Evolutionary conservation across 176 grass and related monocot species (phyloP).

Genomic region (Hsuehochloa calcarea): DNA sequence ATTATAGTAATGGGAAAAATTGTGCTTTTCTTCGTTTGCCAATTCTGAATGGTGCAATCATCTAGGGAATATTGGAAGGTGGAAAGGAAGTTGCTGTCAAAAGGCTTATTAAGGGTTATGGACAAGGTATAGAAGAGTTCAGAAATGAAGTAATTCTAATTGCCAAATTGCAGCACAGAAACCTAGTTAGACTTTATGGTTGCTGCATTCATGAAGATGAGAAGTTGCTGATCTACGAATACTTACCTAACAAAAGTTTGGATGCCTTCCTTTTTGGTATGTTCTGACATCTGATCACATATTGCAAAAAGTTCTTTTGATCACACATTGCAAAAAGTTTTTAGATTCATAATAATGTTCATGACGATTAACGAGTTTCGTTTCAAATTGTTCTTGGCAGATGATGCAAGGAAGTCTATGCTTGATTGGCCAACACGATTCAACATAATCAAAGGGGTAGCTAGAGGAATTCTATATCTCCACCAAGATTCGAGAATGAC

Average conservation of each 20-base stretch:
- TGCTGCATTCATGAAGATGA: slow-evolving; percentile 38
- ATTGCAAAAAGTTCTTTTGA: neutral
- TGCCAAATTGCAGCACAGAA: neutral
- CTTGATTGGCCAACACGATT: slow-evolving; percentile 41
- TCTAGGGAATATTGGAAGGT: slow-evolving; percentile 9
- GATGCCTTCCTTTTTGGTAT: slow-evolving; percentile 33
- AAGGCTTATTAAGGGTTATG: slow-evolving; percentile 28
- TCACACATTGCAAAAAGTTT: fast-evolving
- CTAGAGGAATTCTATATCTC: slow-evolving; percentile 56
- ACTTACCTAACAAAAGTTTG: slow-evolving; percentile 33
- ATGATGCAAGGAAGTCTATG: neutral
- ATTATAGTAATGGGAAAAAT: neutral
- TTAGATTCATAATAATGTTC: neutral
- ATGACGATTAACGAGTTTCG: neutral
- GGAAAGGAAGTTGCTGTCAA: slow-evolving; percentile 31
- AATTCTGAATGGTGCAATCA: neutral
- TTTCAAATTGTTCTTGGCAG: neutral
- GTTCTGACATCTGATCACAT: neutral
- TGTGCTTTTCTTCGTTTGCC: no score
- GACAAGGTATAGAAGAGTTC: slow-evolving; percentile 29
- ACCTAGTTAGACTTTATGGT: slow-evolving; percentile 33
- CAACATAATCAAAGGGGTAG: slow-evolving; percentile 49
- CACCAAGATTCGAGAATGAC: slow-evolving; percentile 54
- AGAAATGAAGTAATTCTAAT: slow-evolving; percentile 21
- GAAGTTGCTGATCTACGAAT: slow-evolving; percentile 36